Evolutionary conservation across 257 asterid genomes (phyloP), one percentile per base, ranked within the genome.

Genomic region (Salvia hispanica): DNA sequence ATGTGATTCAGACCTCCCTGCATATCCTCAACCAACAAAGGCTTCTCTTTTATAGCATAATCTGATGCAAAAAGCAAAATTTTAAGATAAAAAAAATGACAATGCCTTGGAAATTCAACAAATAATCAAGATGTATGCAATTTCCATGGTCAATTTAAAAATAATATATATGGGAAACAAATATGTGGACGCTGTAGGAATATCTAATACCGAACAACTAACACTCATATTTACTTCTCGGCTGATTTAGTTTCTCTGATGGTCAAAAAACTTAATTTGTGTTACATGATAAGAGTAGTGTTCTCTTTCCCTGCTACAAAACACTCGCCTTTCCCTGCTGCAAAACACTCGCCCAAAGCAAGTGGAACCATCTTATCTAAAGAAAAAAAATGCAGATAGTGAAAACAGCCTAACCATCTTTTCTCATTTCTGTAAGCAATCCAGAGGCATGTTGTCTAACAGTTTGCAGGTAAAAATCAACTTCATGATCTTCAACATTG

Each of bases 11-110:
- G 78, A 54, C 96, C 95, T 68, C 97, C 99, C 76, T 82, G 88
- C 97, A 94, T 94, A 73, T 90, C 97, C 81, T 82, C 92, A 46
- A 51, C 91, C 84, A 88, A 72, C 84, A 75, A 78, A 72, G 97
- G 96, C 77, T 81, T 87, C 95, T 94, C 97, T 80, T 86, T 87
- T 68, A 91, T 85, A 51, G 95, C 88, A 80, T 94, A 94, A 80
- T 94, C 99, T 91, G 90, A 67, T 66, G 68, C 43, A 69, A 62
- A 21, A 39, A 39, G 7, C 39, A 66, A 62, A 42, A 28, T 5
- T 55, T 43, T 25, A 25, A 69, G 21, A 33, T 33, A 8, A 54
- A 40, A 33, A 48, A 15, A 51, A 3, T 13, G 10, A 53, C 21
- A 16, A 34, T 39, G 31, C 2, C 31, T 25, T 25, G 31, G 31